Conservation (phyloP, 345 rosid genomes). For the Camelina hispida region DNA sequence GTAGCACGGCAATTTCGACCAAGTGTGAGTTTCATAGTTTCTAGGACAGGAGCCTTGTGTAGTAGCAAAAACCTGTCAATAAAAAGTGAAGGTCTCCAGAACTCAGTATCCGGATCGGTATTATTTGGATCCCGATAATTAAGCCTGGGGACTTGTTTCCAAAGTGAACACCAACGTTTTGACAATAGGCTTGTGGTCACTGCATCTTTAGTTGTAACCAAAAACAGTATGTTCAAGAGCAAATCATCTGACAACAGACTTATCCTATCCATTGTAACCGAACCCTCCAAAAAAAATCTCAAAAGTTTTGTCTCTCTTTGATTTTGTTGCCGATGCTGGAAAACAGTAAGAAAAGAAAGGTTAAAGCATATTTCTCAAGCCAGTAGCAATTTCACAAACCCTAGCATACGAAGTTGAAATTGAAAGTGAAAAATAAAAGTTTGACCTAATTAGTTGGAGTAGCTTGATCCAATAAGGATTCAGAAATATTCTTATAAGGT, state of each 20-base stretch:
- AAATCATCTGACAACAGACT: slow-evolving; percentile 29
- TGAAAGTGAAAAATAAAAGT: too few relatives aligned
- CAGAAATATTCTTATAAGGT: too few relatives aligned
- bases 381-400: background rate
- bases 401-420: too few relatives aligned
- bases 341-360: too few relatives aligned
- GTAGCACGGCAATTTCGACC: background rate
- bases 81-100: background rate
- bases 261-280: slow-evolving; percentile 25
- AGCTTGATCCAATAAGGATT: too few relatives aligned
- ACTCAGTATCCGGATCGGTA: background rate
- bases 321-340: background rate
- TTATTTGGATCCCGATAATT: too few relatives aligned
- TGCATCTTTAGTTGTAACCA: background rate
- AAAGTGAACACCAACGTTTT: slow-evolving; percentile 15
- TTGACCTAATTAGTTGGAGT: too few relatives aligned
- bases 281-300: background rate
- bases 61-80: background rate
- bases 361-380: background rate
- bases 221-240: slow-evolving; percentile 12
- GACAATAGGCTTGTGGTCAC: slow-evolving; percentile 34
- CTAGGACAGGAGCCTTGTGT: background rate
- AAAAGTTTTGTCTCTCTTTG: background rate
- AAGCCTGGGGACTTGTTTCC: slow-evolving; percentile 23
- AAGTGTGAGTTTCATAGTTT: background rate